phyloP scores from a whole-genome alignment of 1,139 yeast species.

The Wickerhamiella infanticola region DNA sequence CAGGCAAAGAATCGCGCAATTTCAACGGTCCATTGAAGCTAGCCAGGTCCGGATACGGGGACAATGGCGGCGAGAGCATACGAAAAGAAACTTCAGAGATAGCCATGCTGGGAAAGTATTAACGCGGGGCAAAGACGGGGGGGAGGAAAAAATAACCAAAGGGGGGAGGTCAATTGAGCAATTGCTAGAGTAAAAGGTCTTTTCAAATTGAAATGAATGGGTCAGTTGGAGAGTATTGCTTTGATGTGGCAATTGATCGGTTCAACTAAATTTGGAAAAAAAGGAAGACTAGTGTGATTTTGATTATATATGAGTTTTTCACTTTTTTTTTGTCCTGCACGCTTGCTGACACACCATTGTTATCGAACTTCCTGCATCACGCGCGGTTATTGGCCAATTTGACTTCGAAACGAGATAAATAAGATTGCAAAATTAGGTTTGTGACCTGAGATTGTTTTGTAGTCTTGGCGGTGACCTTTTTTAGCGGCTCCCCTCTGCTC shows the following conservation, averaged over 20 bases:
- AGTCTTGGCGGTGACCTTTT: too few relatives aligned
- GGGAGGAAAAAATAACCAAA: neutral
- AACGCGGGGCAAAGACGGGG: neutral
- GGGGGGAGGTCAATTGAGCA: neutral
- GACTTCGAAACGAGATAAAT: too few relatives aligned
- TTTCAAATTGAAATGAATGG: neutral
- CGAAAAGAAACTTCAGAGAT: constrained; percentile 4
- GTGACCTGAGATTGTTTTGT: too few relatives aligned
- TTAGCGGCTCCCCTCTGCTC: too few relatives aligned
- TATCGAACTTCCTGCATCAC: neutral
- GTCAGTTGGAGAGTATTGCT: neutral
- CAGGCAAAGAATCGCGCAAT: neutral
- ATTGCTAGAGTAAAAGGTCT: neutral
- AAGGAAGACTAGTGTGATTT: neutral
- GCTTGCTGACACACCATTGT: neutral
- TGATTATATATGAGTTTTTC: neutral
- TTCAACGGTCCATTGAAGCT: neutral
- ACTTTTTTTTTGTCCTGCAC: constrained; percentile 1
- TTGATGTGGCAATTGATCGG: neutral
- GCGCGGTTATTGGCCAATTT: too few relatives aligned
- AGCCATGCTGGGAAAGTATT: neutral
- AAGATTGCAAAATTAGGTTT: too few relatives aligned
- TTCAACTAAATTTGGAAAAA: neutral
- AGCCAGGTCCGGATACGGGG: constrained; percentile 11
- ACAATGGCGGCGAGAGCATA: constrained; percentile 16